phyloP scores from a whole-genome alignment of 1,284 basidiomycete genomes.

The Malassezia sp. region DNA sequence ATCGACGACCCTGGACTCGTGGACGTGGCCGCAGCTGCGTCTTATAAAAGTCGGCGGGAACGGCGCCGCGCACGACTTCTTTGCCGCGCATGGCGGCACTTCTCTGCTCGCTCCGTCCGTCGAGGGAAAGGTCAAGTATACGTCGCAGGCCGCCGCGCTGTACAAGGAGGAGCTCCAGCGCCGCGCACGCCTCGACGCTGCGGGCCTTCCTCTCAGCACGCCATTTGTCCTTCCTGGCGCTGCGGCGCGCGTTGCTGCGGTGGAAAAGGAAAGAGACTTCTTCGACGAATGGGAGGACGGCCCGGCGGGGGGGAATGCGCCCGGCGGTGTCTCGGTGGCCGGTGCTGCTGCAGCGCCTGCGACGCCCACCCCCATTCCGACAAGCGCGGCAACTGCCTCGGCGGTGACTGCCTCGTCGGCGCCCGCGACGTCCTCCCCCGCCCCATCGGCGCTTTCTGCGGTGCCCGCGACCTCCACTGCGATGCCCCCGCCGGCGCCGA shows the following conservation, averaged over 20 bases:
- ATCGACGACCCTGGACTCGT: slow-evolving; percentile 94
- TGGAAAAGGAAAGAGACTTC: slow-evolving; percentile 68
- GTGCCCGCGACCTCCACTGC: slow-evolving; percentile 10
- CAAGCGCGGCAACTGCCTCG: slow-evolving; percentile 30
- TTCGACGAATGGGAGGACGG: slow-evolving; percentile 96
- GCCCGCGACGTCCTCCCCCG: slow-evolving; percentile 18
- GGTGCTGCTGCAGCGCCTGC: slow-evolving; percentile 48
- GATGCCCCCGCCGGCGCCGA: slow-evolving; percentile 25
- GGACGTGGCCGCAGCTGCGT: slow-evolving; percentile 80
- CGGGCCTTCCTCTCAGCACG: slow-evolving; percentile 29
- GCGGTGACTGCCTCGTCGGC: slow-evolving; percentile 42
- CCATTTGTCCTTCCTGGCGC: slow-evolving; percentile 38
- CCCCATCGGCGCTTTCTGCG: slow-evolving; percentile 10
- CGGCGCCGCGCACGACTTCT: slow-evolving; percentile 75
- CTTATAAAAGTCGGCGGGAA: slow-evolving; percentile 97
- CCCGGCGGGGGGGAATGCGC: no score
- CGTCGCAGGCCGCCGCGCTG: slow-evolving; percentile 65
- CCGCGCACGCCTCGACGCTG: slow-evolving; percentile 66
- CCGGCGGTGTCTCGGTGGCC: no score
- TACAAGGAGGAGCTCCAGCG: slow-evolving; percentile 86
- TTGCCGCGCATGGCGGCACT: slow-evolving; percentile 70
- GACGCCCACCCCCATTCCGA: slow-evolving; percentile 21
- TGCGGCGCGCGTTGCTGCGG: slow-evolving; percentile 41
- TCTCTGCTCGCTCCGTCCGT: slow-evolving; percentile 58
- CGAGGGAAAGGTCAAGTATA: slow-evolving; percentile 81